Conservation (phyloP, 257 asterid species). For the Gentiana dahurica region DNA sequence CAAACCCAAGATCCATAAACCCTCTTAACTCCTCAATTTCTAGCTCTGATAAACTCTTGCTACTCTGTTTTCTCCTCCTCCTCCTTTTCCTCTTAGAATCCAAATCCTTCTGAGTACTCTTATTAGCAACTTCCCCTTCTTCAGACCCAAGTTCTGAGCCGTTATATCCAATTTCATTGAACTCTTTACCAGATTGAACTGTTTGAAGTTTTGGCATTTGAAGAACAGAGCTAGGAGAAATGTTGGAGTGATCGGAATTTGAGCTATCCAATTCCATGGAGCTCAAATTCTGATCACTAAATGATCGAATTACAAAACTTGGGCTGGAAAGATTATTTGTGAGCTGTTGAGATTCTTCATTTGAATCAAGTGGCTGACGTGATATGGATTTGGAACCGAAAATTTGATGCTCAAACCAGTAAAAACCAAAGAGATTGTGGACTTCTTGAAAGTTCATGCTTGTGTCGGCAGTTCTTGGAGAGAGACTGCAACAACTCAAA, state of each 20-base stretch:
- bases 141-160: too few species aligned
- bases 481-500: background rate
- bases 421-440: slow-evolving; percentile 8
- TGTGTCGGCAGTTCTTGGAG: slow-evolving; percentile 1
- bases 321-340: slow-evolving; percentile 24
- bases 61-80: slow-evolving; percentile 7
- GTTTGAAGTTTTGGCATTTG: slow-evolving; percentile 40
- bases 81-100: background rate
- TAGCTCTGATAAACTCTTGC: slow-evolving; percentile 55
- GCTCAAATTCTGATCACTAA: slow-evolving; percentile 41
- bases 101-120: background rate
- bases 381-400: background rate
- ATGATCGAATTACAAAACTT: slow-evolving; percentile 35
- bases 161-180: slow-evolving; percentile 3
- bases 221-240: slow-evolving; percentile 49
- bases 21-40: slow-evolving; percentile 70
- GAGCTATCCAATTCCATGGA: slow-evolving; percentile 15
- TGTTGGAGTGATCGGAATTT: slow-evolving; percentile 5
- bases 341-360: background rate
- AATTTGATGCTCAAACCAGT: slow-evolving; percentile 14
- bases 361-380: background rate
- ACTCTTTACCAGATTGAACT: slow-evolving; percentile 54
- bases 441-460: slow-evolving; percentile 9
- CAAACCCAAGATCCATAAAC: slow-evolving; percentile 83
- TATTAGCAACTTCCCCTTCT: too few species aligned